These are phyloP conservation scores for Biscogniauxia marginata DNA, from an alignment of 2,329 filamentous ascomycete species.

Conservation along the genomic window DNA sequence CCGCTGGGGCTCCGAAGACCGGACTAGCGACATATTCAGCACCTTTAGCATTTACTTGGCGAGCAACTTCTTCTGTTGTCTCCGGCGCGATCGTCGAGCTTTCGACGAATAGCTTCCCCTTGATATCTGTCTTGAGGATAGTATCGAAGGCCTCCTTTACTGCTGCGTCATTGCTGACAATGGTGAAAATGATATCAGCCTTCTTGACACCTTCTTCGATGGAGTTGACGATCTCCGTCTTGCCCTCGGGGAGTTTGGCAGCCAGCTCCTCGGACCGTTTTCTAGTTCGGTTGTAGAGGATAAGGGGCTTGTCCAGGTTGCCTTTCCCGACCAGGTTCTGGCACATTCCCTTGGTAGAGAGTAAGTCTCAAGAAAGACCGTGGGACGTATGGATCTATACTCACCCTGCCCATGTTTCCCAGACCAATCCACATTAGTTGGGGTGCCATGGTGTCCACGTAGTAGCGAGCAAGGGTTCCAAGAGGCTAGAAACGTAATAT, in stretches of 20 bases:
- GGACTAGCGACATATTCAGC: constrained; percentile 74
- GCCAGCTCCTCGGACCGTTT: constrained; percentile 64
- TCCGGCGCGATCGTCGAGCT: constrained; percentile 87
- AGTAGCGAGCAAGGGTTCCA: neutral
- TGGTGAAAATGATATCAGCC: constrained; percentile 80
- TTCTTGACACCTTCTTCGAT: constrained; percentile 64
- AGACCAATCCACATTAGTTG: constrained; percentile 77
- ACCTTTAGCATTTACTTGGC: constrained; percentile 55
- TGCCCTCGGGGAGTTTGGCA: constrained; percentile 56
- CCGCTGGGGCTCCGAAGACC: constrained; percentile 61
- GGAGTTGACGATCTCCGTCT: constrained; percentile 61
- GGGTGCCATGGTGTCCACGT: constrained; percentile 45
- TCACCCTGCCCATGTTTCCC: constrained; percentile 82
- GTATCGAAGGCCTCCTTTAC: constrained; percentile 61
- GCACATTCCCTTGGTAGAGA: constrained; percentile 70
- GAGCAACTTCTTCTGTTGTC: constrained; percentile 66
- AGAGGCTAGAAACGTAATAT: neutral
- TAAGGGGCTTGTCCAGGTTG: constrained; percentile 65
- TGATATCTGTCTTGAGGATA: constrained; percentile 55
- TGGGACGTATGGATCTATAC: constrained; percentile 25
- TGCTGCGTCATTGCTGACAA: constrained; percentile 74
- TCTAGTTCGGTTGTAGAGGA: constrained; percentile 77
- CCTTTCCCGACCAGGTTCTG: constrained; percentile 82
- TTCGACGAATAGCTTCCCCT: constrained; percentile 78
- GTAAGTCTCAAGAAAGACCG: constrained; percentile 14